phyloP scores from a whole-genome alignment of 371 early-diverging fungal species.

The Apophysomyces elegans region DNA sequence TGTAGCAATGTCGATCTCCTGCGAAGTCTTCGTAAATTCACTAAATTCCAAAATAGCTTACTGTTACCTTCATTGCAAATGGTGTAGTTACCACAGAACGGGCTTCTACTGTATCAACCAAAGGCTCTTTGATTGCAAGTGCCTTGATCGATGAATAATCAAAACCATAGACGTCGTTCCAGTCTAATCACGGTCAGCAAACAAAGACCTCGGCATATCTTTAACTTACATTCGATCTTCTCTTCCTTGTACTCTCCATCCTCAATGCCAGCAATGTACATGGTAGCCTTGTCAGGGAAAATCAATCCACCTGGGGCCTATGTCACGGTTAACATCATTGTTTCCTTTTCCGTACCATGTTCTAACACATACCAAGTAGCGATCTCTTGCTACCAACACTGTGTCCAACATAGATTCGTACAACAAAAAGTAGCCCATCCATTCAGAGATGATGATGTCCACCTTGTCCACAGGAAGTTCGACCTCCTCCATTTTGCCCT shows the following conservation, averaged over 20 bases:
- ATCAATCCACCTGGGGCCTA: slow-evolving; percentile 77
- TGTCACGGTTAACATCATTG: slow-evolving; percentile 1
- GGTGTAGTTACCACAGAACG: slow-evolving; percentile 77
- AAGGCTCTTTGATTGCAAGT: slow-evolving; percentile 87
- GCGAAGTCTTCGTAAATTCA: neutral
- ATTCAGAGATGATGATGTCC: slow-evolving; percentile 97
- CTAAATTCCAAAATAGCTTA: neutral
- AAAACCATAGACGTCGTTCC: slow-evolving; percentile 95
- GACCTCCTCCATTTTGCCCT: slow-evolving; percentile 97
- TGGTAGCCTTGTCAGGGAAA: slow-evolving; percentile 92
- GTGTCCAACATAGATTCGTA: slow-evolving; percentile 99
- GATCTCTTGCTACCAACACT: slow-evolving; percentile 94
- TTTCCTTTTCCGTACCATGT: slow-evolving; percentile 7
- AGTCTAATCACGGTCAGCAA: slow-evolving; percentile 53
- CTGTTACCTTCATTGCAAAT: slow-evolving; percentile 68
- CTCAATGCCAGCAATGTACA: slow-evolving; percentile 92
- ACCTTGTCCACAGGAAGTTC: slow-evolving; percentile 88
- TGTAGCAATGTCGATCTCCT: slow-evolving; percentile 79
- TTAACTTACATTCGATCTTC: slow-evolving; percentile 76
- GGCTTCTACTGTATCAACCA: slow-evolving; percentile 91
- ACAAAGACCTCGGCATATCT: slow-evolving; percentile 16
- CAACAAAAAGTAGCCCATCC: slow-evolving; percentile 99
- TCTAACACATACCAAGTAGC: slow-evolving; percentile 70
- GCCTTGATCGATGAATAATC: slow-evolving; percentile 89
- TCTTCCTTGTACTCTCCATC: slow-evolving; percentile 94